These are phyloP conservation scores for Cunninghamia lanceolata DNA, from an alignment of 75 land plant genomes.

Conservation along the genomic window DNA sequence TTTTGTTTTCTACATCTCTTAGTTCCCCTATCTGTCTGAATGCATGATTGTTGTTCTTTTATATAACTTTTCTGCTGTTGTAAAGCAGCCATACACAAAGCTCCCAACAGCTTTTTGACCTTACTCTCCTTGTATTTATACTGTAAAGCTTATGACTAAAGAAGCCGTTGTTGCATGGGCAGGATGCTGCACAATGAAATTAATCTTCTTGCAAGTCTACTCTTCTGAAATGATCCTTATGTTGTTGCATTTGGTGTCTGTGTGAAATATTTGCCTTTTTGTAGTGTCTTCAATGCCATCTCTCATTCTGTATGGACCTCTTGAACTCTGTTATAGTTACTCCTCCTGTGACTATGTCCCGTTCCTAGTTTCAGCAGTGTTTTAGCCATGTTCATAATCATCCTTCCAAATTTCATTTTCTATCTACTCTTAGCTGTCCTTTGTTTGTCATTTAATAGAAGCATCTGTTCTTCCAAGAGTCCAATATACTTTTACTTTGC, in stretches of 20 bases:
- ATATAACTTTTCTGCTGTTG: not conserved
- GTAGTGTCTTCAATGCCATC: not conserved
- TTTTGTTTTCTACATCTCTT: not conserved
- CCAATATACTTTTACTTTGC: not conserved
- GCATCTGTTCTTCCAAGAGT: not conserved
- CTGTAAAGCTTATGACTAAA: not conserved
- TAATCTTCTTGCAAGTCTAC: not conserved
- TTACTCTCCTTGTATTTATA: not conserved
- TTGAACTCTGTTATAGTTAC: not conserved
- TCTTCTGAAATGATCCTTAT: not conserved
- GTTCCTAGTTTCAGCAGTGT: not conserved
- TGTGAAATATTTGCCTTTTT: not conserved
- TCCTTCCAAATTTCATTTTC: not conserved
- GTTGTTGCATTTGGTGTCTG: not conserved
- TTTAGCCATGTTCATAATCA: not conserved
- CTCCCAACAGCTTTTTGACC: not conserved
- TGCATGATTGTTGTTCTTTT: not conserved
- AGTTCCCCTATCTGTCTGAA: not conserved
- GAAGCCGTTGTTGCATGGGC: not conserved
- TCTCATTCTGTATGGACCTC: not conserved
- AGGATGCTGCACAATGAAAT: not conserved
- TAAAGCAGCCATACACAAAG: not conserved
- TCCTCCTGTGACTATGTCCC: not conserved
- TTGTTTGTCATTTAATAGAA: not conserved
- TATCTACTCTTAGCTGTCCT: not conserved